Percentiles rank a stretch among this genome's conserved stretches.
phyloP scores from a whole-genome alignment of 495 filamentous ascomycete species.

The Penicillium mononematosum region DNA sequence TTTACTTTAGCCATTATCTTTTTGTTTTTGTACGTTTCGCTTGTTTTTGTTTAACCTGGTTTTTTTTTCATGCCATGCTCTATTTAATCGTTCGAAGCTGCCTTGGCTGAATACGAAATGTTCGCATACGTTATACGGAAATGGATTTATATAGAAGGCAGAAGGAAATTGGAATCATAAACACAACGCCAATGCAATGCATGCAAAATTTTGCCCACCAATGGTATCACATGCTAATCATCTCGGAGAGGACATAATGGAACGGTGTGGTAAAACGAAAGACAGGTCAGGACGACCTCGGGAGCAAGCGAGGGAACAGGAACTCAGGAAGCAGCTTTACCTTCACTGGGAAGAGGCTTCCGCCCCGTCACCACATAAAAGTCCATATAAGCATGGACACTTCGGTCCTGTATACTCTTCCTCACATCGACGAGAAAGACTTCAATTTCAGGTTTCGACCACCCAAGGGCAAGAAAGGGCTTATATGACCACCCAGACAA shows the following conservation, averaged over 20 bases:
- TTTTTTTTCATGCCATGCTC: not conserved
- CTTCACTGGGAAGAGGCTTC: slow-evolving; percentile 43
- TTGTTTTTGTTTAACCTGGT: not conserved
- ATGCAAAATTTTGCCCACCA: slow-evolving; percentile 22
- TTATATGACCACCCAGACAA: slow-evolving; percentile 50
- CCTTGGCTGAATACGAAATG: not conserved
- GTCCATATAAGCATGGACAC: slow-evolving; percentile 55
- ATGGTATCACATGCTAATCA: slow-evolving; percentile 42
- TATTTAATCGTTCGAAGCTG: not conserved
- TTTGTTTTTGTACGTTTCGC: not conserved
- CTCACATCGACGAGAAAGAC: slow-evolving; percentile 60
- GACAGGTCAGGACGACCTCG: slow-evolving; percentile 10
- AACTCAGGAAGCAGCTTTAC: slow-evolving; percentile 11
- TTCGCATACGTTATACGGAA: not conserved
- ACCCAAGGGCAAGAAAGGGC: slow-evolving; percentile 42
- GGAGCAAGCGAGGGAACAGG: slow-evolving; percentile 2
- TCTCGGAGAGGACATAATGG: slow-evolving; percentile 17
- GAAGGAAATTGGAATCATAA: slow-evolving; percentile 6
- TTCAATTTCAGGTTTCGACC: slow-evolving; percentile 53
- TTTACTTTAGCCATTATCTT: not conserved
- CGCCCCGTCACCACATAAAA: slow-evolving; percentile 55
- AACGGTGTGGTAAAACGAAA: slow-evolving; percentile 17
- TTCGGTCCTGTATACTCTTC: slow-evolving; percentile 51
- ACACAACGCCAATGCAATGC: slow-evolving; percentile 27
- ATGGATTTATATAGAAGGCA: slow-evolving; percentile 7